Base-by-base conservation (phyloP, 306 rosid genomes). In the Acacia crassicarpa region DNA sequence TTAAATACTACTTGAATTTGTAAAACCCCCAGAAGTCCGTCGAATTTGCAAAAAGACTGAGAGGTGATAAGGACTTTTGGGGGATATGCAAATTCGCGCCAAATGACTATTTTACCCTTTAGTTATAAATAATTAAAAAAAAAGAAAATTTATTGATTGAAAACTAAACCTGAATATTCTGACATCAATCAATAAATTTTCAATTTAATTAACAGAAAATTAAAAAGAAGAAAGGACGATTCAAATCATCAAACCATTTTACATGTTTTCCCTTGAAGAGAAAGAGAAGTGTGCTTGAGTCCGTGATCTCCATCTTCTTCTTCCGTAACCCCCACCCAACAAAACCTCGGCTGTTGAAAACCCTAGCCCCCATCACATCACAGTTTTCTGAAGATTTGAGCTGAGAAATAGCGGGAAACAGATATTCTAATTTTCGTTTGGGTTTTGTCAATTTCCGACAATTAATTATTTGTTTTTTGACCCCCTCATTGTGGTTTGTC, bases 281-380 rank as follows among this genome's bases (percentile, higher is more conserved):
- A 49, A 58, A 38, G 45, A 44, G 44, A 44, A 44, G 51, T 72
- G 33, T 58, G 41, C 16, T 27, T 1, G 38, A 70, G 70, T 83
- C 83, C 83, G 84, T 85, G 85, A 87, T 80, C 91, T 86, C 77
- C 82, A 78, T 81, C 56, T 82, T 81, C 56, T 84, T 81, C 70
- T 14, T 48, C 19, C 75, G 61, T 4, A 59, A 32, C 32, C 67
- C 82, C 25, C 80, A 23, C 25, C 65, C 65, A 44, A 58, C 87
- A 66, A 87, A 84, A 30, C 32, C 87, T 88, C 44, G 17, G 78
- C 83, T 82, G 80, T 22, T 74, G 85, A 78, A 80, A 86, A 80
- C 89, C 91, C 91, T 83, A 86, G 59, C 85, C 77, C 83, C 30
- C 72, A 35, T n/a, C 11, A 8, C 12, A 7, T n/a, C 63, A 19